Evolutionary conservation across 345 rosid species (phyloP).

Genomic region (Lumnitzera racemosa): DNA sequence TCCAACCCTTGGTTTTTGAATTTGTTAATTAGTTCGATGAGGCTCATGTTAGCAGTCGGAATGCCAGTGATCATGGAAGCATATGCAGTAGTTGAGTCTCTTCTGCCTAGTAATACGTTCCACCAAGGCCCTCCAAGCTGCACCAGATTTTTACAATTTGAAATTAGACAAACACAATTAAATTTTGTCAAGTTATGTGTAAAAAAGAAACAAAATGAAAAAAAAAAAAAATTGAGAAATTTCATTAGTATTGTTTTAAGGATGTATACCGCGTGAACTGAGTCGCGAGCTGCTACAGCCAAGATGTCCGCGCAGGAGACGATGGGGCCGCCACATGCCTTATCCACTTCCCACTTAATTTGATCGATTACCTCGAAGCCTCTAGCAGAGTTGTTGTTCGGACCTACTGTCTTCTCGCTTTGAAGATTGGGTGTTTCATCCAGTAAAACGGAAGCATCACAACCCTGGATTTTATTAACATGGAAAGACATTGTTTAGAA

Average conservation of each 20-base stretch:
- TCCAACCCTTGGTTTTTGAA: conserved; percentile 41
- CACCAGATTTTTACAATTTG: not conserved
- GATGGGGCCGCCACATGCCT: conserved; percentile 33
- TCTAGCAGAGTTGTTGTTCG: conserved; percentile 34
- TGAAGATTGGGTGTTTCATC: conserved; percentile 40
- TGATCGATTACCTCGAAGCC: conserved; percentile 63
- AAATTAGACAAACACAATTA: no score
- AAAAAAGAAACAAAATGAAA: no score
- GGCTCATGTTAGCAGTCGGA: conserved; percentile 33
- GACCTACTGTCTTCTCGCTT: conserved; percentile 40
- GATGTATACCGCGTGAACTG: conserved; percentile 40
- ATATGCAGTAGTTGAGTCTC: conserved; percentile 35
- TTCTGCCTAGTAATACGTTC: conserved; percentile 33
- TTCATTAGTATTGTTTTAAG: no score
- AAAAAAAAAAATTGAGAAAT: no score
- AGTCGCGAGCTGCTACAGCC: conserved; percentile 56
- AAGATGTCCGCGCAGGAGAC: conserved; percentile 71
- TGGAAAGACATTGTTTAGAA: not conserved
- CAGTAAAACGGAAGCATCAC: conserved; percentile 63
- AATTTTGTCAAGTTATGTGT: no score
- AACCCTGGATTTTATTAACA: conserved; percentile 29
- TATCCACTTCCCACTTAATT: conserved; percentile 50
- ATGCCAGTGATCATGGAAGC: conserved; percentile 17
- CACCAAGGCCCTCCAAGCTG: conserved; percentile 51
- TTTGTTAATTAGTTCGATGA: conserved; percentile 21